Conservation (phyloP, 192 early-diverging fungal genomes). For the Linnemannia zychae region DNA sequence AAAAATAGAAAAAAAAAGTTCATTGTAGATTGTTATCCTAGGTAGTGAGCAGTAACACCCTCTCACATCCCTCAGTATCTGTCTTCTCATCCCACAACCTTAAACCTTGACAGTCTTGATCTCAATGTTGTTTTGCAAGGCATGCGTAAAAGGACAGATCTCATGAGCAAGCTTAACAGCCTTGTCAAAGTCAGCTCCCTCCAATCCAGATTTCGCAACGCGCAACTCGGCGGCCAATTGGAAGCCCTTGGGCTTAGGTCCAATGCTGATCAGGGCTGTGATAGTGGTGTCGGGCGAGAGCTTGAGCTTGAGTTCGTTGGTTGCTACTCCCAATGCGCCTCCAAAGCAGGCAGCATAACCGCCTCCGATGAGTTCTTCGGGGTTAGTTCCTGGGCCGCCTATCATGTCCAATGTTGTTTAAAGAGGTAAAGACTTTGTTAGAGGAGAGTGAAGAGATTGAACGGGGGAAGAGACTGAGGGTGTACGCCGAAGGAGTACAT, state of each 20-base stretch:
- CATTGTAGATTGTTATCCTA: background rate
- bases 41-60: background rate
- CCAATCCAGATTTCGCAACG: constrained; percentile 61
- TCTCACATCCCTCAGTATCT: background rate
- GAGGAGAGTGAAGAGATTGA: background rate
- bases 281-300: constrained; percentile 62
- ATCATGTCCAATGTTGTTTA: background rate
- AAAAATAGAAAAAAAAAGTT: background rate
- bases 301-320: constrained; percentile 60
- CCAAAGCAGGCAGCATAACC: constrained; percentile 73
- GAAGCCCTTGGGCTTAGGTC: constrained; percentile 65
- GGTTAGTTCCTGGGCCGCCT: constrained; percentile 69
- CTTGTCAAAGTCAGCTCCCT: constrained; percentile 59
- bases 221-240: constrained; percentile 66
- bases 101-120: constrained; percentile 64
- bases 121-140: constrained; percentile 66
- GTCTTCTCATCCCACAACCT: background rate
- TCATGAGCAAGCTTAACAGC: constrained; percentile 63
- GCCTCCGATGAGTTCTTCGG: constrained; percentile 69
- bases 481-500: background rate
- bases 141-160: constrained; percentile 71
- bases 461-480: background rate
- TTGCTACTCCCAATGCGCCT: constrained; percentile 66
- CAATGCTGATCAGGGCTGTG: constrained; percentile 62
- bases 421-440: background rate